Evolutionary conservation across 2,329 filamentous ascomycete species (phyloP).

Genomic region (Scedosporium minutisporum): DNA sequence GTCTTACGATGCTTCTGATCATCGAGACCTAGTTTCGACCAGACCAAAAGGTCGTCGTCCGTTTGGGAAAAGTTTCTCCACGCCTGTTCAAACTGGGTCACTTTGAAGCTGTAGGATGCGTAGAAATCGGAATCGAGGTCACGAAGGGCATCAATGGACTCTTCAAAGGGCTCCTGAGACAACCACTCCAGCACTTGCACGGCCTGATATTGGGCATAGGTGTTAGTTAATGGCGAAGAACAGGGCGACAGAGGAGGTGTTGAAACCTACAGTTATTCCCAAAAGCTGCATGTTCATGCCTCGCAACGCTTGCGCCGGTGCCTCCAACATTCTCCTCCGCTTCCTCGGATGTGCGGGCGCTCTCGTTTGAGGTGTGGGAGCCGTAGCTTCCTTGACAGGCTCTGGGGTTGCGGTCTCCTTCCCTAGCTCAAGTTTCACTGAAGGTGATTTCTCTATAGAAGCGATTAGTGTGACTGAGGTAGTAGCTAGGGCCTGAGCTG

Average conservation of each 20-base stretch:
- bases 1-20: slow-evolving; percentile 18
- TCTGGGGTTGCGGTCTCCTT: not conserved
- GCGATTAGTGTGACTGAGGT: not conserved
- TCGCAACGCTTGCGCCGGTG: slow-evolving; percentile 12
- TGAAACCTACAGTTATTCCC: slow-evolving; percentile 27
- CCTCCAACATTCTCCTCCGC: slow-evolving; percentile 5
- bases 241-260: not conserved
- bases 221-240: not conserved
- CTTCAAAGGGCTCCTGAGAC: slow-evolving; percentile 21
- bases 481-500: not conserved
- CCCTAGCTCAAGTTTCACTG: not conserved
- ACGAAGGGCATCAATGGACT: slow-evolving; percentile 18
- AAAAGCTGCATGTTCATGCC: slow-evolving; percentile 27
- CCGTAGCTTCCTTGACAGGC: not conserved
- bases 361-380: not conserved
- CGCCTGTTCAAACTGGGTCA: slow-evolving; percentile 21
- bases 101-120: slow-evolving; percentile 23
- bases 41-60: slow-evolving; percentile 18
- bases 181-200: slow-evolving; percentile 27
- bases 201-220: slow-evolving; percentile 13
- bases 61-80: slow-evolving; percentile 23
- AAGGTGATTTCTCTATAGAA: not conserved
- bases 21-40: slow-evolving; percentile 27
- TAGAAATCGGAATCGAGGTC: slow-evolving; percentile 22
- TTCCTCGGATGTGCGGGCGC: not conserved